Evolutionary conservation across 108 stramenopile genomes (phyloP).

Genomic region (Asterionellopsis glacialis): DNA sequence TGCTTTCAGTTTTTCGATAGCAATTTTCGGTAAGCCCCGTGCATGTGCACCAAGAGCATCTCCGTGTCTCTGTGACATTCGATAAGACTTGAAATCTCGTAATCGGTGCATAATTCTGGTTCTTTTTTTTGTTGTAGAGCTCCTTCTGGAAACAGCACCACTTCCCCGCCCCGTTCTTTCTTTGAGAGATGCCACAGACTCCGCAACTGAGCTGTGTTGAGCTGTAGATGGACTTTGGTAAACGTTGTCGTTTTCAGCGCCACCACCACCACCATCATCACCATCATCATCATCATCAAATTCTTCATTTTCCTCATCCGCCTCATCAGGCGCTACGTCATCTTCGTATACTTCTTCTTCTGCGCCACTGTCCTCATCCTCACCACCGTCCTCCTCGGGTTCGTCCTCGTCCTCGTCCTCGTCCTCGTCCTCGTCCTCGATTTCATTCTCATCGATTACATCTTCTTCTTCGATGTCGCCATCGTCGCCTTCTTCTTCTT

Average conservation of each 20-base stretch:
- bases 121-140: constrained; percentile 9
- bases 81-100: constrained; percentile 60
- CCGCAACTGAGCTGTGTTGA: not conserved
- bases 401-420: constrained; percentile 11
- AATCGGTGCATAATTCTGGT: constrained; percentile 54
- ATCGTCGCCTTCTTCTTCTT: constrained; percentile 10
- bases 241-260: constrained; percentile 2
- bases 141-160: not conserved
- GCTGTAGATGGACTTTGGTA: not conserved
- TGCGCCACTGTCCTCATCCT: constrained; percentile 13
- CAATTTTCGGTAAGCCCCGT: constrained; percentile 48
- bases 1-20: constrained; percentile 60
- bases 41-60: constrained; percentile 75
- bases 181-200: not conserved
- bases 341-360: constrained; percentile 12
- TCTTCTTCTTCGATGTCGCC: constrained; percentile 28
- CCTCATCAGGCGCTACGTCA: not conserved
- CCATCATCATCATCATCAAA: constrained; percentile 13
- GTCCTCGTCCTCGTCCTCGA: constrained; percentile 20
- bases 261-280: constrained; percentile 6
- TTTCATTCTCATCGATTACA: constrained; percentile 11
- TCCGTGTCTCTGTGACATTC: constrained; percentile 71
- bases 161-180: not conserved
- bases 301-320: not conserved
- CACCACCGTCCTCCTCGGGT: constrained; percentile 24